Percentiles rank a stretch among this genome's conserved stretches.
Conservation (phyloP, 2,329 filamentous ascomycete genomes). For the Colletotrichum neosansevieriae region DNA sequence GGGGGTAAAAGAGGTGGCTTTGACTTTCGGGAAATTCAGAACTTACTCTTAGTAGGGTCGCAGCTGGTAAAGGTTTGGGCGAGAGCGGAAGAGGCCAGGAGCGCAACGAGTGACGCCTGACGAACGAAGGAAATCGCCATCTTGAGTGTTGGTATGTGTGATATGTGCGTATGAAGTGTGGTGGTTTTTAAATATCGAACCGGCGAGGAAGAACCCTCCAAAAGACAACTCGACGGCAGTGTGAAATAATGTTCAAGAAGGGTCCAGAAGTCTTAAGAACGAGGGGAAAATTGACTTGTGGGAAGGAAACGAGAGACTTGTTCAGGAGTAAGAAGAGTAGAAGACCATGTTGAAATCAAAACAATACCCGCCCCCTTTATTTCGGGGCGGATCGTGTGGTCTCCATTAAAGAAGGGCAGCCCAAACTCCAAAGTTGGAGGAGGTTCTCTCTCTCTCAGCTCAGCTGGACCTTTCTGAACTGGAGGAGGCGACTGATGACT, state of each 20-base stretch:
- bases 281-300: not conserved
- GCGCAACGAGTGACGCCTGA: conserved; percentile 37
- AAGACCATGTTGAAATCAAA: conserved; percentile 16
- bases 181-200: not conserved
- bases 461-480: too few relatives aligned
- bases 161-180: not conserved
- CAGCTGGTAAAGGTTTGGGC: conserved; percentile 37
- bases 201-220: conserved; percentile 14
- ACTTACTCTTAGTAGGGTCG: conserved; percentile 40
- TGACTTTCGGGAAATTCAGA: not conserved
- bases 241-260: conserved; percentile 7
- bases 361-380: conserved; percentile 31
- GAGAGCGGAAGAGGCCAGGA: conserved; percentile 32
- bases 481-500: too few relatives aligned
- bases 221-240: not conserved
- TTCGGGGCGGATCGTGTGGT: conserved; percentile 24
- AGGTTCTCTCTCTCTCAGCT: too few relatives aligned
- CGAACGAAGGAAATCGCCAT: conserved; percentile 39
- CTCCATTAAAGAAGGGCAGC: conserved; percentile 32
- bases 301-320: conserved; percentile 18
- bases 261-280: not conserved
- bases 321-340: not conserved
- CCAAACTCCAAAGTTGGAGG: not conserved
- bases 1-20: too few relatives aligned
- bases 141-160: not conserved